These are phyloP conservation scores for Termitomyces titanicus DNA, from an alignment of 768 basidiomycete genomes.

Conservation along the genomic window DNA sequence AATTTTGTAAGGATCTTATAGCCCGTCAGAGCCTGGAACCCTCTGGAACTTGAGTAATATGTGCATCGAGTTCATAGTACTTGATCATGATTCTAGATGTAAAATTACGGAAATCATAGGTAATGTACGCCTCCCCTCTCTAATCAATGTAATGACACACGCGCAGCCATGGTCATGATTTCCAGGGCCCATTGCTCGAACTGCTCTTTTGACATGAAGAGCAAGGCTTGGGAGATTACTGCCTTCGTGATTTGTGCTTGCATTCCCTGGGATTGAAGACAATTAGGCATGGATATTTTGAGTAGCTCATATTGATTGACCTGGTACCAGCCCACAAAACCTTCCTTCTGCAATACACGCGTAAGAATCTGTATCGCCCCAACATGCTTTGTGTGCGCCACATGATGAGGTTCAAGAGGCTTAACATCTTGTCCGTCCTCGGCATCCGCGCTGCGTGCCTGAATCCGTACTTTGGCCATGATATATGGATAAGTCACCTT, in stretches of 20 bases:
- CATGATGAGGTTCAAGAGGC: conserved; percentile 39
- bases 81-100: neutral
- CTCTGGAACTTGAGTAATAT: too few species aligned
- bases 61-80: neutral
- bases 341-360: conserved; percentile 71
- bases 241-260: conserved; percentile 95
- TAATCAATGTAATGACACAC: conserved; percentile 23
- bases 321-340: conserved; percentile 94
- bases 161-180: conserved; percentile 57
- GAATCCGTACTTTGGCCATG: conserved; percentile 95
- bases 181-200: conserved; percentile 86
- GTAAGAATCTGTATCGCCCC: conserved; percentile 78
- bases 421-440: conserved; percentile 41
- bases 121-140: neutral
- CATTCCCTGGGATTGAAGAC: conserved; percentile 68
- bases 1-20: too few species aligned
- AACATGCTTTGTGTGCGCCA: conserved; percentile 41
- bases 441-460: conserved; percentile 67
- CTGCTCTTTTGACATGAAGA: conserved; percentile 97
- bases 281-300: neutral
- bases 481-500: conserved; percentile 95
- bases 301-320: conserved; percentile 36
- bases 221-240: conserved; percentile 88
- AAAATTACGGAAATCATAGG: neutral
- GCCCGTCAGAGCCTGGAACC: too few species aligned